Base-by-base conservation (phyloP, 2,329 filamentous ascomycete genomes). In the Hawksworthiomyces lignivorus region DNA sequence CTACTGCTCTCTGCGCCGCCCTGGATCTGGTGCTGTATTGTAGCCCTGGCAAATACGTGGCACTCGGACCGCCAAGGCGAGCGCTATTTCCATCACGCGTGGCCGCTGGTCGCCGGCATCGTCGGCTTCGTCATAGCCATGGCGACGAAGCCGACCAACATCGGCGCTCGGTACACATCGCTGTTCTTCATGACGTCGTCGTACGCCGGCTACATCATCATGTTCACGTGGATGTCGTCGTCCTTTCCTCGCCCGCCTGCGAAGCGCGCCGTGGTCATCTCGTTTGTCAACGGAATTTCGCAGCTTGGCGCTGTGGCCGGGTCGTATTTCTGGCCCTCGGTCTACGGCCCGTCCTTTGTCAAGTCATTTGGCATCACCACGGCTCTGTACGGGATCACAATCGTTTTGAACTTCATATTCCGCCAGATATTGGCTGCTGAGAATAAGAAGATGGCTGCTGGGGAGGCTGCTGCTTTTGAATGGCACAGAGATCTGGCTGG, bases 61-160 rank as follows among this genome's bases (percentile, higher is more conserved):
- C 69, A 76, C 51, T 68, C 75, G 4, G 75, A 78, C 48, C 62
- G 64, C 26, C 68, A 65, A 1, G 66, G 75, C 50, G 73, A 78
- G 56, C 72, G 74, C 65, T 77, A 76, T 58, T 76, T 71, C 64
- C 76, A 80, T 56, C 75, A 78, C 43, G 58, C 65, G 14, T 64
- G 68, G 27, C 44, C 44, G 2, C 15, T 35, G 4, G n/a, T 7
- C 2, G 7, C 29, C 5, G 32, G 36, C 20, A 37, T 46, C 4
- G 24, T 30, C 21, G 44, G 40, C 21, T 46, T 33, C 22, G 19
- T 46, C 41, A 43, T 46, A 7, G 31, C 32, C 30, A 27, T 42
- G 7, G 21, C 36, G 17, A 46, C 41, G 4, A 7, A 7, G 4
- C 74, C 74, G 5, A 70, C 67, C 20, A 75, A 74, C 51, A 58